Evolutionary conservation across 1,139 yeast genomes (phyloP), one percentile per base, ranked within the genome.

Genomic region (Sugiyamaella neomexicana): DNA sequence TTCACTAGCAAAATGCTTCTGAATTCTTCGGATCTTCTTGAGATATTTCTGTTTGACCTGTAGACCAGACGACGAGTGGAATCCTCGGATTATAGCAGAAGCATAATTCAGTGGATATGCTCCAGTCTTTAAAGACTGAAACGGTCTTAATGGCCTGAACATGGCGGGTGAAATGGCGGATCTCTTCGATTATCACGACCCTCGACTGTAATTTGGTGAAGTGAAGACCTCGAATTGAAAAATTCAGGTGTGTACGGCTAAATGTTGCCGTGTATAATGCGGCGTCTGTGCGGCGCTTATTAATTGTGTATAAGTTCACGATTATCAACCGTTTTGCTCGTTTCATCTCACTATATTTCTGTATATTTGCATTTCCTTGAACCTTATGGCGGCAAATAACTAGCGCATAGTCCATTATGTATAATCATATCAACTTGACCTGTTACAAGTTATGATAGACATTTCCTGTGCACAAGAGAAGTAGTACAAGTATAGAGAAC

Each of bases 1-100:
- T 57, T 67, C 63, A 44, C 64, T 58, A n/a, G 71, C 71, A 53
- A 62, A 67, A 54, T 68, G 70, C 64, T 67, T 66, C 44, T 65
- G 69, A 23, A 67, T 61, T 40, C 69, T 62, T 44, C 61, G 62
- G 43, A 66, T 62, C 34, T 65, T 54, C 50, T 58, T 58, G 50
- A 64, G 55, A 47, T 63, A 58, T 47, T 58, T 57, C 47, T 60
- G 61, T 32, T 58, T 58, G 37, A 60, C 65, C 40, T 50, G 46
- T 8, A 39, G 34, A 23, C 29, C 41, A 3, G 51, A 32, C n/a
- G 46, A 31, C 25, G 46, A 17, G 31, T 51, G 54, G 25, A 51
- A 51, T 2, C 7, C 12, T 34, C 46, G 27, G 8, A 32, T 25
- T 2, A n/a, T 36, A 37, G 6, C 29, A 3, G 25, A 16, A 12